Evolutionary conservation across 2,329 filamentous ascomycete genomes (phyloP), one percentile per base, ranked within the genome.

Genomic region (Pestalotiopsis sp.): DNA sequence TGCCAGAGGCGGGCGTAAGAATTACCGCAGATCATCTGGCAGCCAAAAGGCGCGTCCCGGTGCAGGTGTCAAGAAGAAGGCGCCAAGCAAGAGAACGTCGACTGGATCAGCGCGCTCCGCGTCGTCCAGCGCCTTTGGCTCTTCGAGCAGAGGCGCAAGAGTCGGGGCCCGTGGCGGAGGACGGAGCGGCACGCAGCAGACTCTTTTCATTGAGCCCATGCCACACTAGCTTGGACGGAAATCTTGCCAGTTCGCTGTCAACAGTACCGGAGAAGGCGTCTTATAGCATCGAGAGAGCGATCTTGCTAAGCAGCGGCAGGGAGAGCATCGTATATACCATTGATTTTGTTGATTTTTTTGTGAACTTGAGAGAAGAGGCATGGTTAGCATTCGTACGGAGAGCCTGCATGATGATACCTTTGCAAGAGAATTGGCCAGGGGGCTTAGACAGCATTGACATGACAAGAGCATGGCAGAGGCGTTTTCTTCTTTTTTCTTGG

Each of bases 71-170:
- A 68, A 66, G 14, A 65, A 63, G 39, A 67, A 66, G 63, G 62
- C 68, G n/a, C 27, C 23, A 62, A 68, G 45, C 56, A 68, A 66
- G 49, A 39, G 66, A 57, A 23, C 66, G 5, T 66, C 69, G 3
- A 65, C 39, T 14, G 66, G 69, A 6, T 63, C 67, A 9, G 52
- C 66, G 9, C 61, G 63, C 4, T 66, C 66, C 31, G 66, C 36
- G 5, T 61, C 66, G 4, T 36, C 31, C 7, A 45, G 65, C 38
- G 61, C 61, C 1, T 61, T 65, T 25, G 57, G 49, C 9, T 41
- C 61, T 52, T 14, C 68, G 12, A 62, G 39, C 23, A 31, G 68
- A 57, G 65, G 65, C n/a, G 66, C 58, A n/a, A 64, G 69, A n/a
- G 57, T 58, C 3, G 61, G 63, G 4, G 61, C 61, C 49, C 45